Base-by-base conservation (phyloP, 768 basidiomycete genomes). In the Podaxis pistillaris region DNA sequence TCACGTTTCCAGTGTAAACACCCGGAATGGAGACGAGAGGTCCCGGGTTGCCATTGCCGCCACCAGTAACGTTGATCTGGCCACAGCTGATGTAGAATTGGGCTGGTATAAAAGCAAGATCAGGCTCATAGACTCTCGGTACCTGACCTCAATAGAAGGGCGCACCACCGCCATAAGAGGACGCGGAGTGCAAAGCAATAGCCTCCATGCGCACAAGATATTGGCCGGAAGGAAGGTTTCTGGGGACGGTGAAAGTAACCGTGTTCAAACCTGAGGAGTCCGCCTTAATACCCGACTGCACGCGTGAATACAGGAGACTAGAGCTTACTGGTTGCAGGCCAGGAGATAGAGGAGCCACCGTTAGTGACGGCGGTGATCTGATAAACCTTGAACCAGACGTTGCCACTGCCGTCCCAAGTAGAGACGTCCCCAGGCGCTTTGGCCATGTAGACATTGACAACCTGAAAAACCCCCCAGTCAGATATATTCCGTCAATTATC, bases 351-450 rank as follows among this genome's bases (percentile, higher is more conserved):
- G 22, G 56, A 65, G 36, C 78, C 76, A 46, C 78, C 79, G 66
- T 80, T 67, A 11, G 79, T 80, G 26, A 75, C 73, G 11, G 79
- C 77, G 9, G 73, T 60, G 54, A 80, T 74, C 68, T 81, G 65
- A 66, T 80, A 71, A 11, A 79, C 76, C 74, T 77, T 77, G 73
- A 81, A 80, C 79, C 79, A 80, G 38, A 78, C 78, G 36, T 58
- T 57, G 58, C 81, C 81, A 56, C 74, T 72, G 24, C 79, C 79
- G 50, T 75, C 78, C 68, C 75, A 79, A 37, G 65, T 66, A 33
- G 74, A 67, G 58, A 77, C 78, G 64, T 79, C 74, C 2, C 68
- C 69, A 38, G 81, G 79, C 3, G 81, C 82, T 64, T 76, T 79
- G 26, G 83, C 82, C 77, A 77, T 77, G 68, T 78, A 78, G 22